Percentiles rank a stretch among this genome's conserved stretches.
phyloP scores from a whole-genome alignment of 495 filamentous ascomycete genomes.

The Evernia prunastri region DNA sequence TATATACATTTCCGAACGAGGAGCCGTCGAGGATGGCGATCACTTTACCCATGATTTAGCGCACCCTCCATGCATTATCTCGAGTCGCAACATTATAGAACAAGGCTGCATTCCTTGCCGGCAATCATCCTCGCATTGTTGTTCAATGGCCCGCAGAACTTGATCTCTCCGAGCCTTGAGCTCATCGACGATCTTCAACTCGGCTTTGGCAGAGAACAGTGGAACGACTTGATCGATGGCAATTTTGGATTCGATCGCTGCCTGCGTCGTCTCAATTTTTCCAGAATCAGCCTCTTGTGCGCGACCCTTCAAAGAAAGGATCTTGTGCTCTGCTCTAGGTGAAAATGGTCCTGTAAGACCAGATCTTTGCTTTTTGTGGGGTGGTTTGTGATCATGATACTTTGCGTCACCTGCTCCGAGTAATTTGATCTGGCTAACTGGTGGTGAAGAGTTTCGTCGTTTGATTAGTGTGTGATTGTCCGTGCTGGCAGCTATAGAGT shows the following conservation, averaged over 20 bases:
- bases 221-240: neutral
- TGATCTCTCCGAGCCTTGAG: neutral
- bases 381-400: neutral
- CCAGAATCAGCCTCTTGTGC: neutral
- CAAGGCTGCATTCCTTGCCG: constrained; percentile 1
- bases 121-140: constrained; percentile 1
- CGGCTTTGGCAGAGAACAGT: constrained; percentile 4
- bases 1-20: neutral
- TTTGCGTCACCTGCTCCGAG: neutral
- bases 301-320: neutral
- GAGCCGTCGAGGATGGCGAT: neutral
- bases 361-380: constrained; percentile 11
- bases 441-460: constrained; percentile 6
- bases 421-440: neutral
- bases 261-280: constrained; percentile 22
- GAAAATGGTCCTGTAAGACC: neutral
- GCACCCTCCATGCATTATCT: neutral
- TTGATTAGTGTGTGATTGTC: neutral
- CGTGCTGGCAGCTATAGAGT: constrained; percentile 19
- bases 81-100: constrained; percentile 1
- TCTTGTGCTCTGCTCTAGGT: neutral
- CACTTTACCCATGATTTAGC: constrained; percentile 2
- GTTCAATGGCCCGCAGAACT: neutral
- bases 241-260: neutral
- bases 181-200: neutral